Conservation (phyloP, 2,329 filamentous ascomycete species). For the Daldinia eschscholtzii region DNA sequence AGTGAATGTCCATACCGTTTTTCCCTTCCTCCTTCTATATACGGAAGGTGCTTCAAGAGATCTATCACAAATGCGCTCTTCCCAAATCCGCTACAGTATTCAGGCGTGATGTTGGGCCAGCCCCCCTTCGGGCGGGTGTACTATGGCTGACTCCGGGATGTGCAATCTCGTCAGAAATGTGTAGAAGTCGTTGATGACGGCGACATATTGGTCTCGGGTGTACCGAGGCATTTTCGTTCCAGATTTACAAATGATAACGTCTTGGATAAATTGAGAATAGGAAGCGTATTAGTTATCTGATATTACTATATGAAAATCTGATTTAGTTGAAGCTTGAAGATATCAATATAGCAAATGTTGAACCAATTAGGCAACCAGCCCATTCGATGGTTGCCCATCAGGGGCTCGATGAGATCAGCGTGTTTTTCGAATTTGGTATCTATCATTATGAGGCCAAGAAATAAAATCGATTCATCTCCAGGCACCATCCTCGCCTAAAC, state of each 20-base stretch:
- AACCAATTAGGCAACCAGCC: neutral
- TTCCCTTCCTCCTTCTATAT: neutral
- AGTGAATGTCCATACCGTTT: neutral
- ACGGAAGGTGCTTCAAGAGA: neutral
- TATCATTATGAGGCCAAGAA: neutral
- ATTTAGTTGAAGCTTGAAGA: neutral
- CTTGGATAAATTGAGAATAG: neutral
- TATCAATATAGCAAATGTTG: neutral
- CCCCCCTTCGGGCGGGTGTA: neutral
- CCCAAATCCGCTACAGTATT: neutral
- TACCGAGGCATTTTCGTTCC: neutral
- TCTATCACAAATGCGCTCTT: neutral
- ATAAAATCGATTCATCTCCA: neutral
- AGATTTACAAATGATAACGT: neutral
- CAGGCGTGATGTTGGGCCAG: neutral
- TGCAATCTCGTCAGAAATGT: neutral
- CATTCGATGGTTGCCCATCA: neutral
- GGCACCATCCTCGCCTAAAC: neutral
- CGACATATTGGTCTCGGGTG: slow-evolving; percentile 2
- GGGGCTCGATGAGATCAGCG: slow-evolving; percentile 3
- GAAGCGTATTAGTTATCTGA: neutral
- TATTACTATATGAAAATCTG: neutral
- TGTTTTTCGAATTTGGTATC: neutral
- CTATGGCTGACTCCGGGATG: neutral
- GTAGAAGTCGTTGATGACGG: neutral